Percentiles rank a stretch among this genome's conserved stretches.
phyloP scores from a whole-genome alignment of 768 basidiomycete genomes.

The Kwoniella newhampshirensis region DNA sequence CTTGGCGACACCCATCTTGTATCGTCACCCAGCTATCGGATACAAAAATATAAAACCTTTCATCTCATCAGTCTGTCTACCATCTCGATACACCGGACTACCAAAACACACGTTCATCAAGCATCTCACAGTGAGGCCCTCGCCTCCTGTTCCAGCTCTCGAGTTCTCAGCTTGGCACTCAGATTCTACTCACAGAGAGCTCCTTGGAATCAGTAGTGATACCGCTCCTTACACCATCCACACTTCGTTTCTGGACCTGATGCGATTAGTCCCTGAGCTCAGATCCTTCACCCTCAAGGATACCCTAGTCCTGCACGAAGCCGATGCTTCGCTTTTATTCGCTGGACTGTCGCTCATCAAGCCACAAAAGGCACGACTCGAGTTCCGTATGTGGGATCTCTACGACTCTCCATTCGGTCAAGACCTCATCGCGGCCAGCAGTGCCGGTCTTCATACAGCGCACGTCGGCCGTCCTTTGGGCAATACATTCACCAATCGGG shows the following conservation, averaged over 20 bases:
- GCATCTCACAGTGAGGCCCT: conserved; percentile 22
- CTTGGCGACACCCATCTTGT: conserved; percentile 18
- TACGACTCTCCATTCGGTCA: conserved; percentile 29
- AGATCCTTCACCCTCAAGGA: conserved; percentile 34
- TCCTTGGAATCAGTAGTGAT: too few species aligned
- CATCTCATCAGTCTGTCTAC: neutral
- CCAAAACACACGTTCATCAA: conserved; percentile 10
- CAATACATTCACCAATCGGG: neutral
- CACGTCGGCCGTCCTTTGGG: neutral
- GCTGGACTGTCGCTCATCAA: conserved; percentile 17
- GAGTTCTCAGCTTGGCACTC: conserved; percentile 5
- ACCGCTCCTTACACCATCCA: conserved; percentile 19
- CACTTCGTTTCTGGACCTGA: conserved; percentile 13
- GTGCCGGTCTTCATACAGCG: conserved; percentile 10
- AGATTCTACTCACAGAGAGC: too few species aligned
- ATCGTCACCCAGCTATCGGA: conserved; percentile 21
- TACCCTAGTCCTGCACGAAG: conserved; percentile 20
- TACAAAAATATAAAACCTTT: conserved; percentile 5
- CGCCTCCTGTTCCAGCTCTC: conserved; percentile 11
- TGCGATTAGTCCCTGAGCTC: conserved; percentile 22
- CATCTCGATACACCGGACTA: conserved; percentile 9
- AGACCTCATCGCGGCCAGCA: conserved; percentile 29
- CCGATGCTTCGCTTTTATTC: conserved; percentile 24
- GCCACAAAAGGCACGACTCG: conserved; percentile 37
- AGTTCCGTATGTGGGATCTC: conserved; percentile 43